Base-by-base conservation (phyloP, 2,329 filamentous ascomycete species). In the Ciborinia camelliae region DNA sequence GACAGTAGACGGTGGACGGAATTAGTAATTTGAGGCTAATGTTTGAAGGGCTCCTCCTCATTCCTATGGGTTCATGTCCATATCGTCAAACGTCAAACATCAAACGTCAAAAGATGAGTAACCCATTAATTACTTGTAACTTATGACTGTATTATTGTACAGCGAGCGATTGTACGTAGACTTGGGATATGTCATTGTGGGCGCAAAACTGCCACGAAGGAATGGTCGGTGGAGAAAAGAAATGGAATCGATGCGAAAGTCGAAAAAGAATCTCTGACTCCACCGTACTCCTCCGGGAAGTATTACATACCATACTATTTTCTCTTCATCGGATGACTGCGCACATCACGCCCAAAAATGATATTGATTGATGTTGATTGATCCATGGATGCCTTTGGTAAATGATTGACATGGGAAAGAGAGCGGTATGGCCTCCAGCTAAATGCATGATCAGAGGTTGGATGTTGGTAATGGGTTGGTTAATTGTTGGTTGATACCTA, bases 231-330 rank as follows among this genome's bases (percentile, higher is more conserved):
- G 55, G 55, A 26, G 30, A 48, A 52, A 35, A 8, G 57, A 28
- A 43, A 37, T 55, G 26, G 35, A 57, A 43, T 18, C 7, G n/a
- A n/a, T 41, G 18, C 18, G 4, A 45, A 23, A 8, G 7, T 51
- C 53, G 53, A 43, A 57, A 55, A 55, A 55, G 23, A 55, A 41
- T 43, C n/a, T n/a, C n/a, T n/a, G n/a, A n/a, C n/a, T n/a, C n/a
- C n/a, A n/a, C n/a, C n/a, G n/a, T n/a, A n/a, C n/a, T n/a, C n/a
- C n/a, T n/a, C n/a, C 53, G 53, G 53, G 28, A n/a, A 20, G 37
- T n/a, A n/a, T n/a, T n/a, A n/a, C n/a, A n/a, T n/a, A n/a, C n/a
- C n/a, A n/a, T n/a, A n/a, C n/a, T n/a, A n/a, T n/a, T n/a, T n/a
- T n/a, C n/a, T 39, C 37, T 39, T 39, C 4, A 48, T 48, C 10